phyloP scores from a whole-genome alignment of 2,329 filamentous ascomycete genomes.

The Madurella fahalii region DNA sequence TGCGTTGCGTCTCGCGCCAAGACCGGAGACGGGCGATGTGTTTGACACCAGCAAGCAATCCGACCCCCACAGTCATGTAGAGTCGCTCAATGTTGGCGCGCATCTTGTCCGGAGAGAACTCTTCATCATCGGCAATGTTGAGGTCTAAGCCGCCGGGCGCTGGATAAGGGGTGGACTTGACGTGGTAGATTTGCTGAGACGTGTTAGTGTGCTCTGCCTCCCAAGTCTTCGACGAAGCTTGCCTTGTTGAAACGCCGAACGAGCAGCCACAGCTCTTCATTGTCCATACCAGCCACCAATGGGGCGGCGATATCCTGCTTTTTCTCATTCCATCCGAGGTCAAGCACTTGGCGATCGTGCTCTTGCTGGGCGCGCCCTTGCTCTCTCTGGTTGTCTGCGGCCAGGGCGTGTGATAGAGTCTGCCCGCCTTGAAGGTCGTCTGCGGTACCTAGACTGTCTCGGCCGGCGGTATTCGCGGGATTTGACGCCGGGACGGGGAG shows the following conservation, averaged over 20 bases:
- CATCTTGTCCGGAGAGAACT: constrained; percentile 81
- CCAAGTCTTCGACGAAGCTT: background rate
- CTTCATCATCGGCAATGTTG: constrained; percentile 76
- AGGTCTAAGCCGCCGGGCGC: constrained; percentile 69
- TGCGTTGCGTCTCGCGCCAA: constrained; percentile 70
- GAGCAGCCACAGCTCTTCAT: constrained; percentile 70
- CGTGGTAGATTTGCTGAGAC: constrained; percentile 53
- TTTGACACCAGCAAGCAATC: constrained; percentile 62
- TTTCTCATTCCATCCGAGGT: constrained; percentile 66
- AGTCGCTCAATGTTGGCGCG: constrained; percentile 72
- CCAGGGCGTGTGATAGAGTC: constrained; percentile 41
- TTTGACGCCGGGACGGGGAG: constrained; percentile 34
- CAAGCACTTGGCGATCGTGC: constrained; percentile 54
- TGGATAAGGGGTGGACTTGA: constrained; percentile 60
- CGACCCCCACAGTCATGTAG: constrained; percentile 74
- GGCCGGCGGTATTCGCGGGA: constrained; percentile 27
- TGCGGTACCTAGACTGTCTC: constrained; percentile 21
- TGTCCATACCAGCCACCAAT: constrained; percentile 63
- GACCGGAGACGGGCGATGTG: constrained; percentile 73
- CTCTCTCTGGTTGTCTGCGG: constrained; percentile 39
- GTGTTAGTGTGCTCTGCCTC: background rate
- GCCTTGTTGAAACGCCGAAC: constrained; percentile 72
- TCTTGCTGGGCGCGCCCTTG: constrained; percentile 46
- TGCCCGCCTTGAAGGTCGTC: constrained; percentile 27
- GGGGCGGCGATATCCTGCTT: constrained; percentile 52